Evolutionary conservation across 805 yeast species (phyloP).

Genomic region (Brettanomyces sp.): DNA sequence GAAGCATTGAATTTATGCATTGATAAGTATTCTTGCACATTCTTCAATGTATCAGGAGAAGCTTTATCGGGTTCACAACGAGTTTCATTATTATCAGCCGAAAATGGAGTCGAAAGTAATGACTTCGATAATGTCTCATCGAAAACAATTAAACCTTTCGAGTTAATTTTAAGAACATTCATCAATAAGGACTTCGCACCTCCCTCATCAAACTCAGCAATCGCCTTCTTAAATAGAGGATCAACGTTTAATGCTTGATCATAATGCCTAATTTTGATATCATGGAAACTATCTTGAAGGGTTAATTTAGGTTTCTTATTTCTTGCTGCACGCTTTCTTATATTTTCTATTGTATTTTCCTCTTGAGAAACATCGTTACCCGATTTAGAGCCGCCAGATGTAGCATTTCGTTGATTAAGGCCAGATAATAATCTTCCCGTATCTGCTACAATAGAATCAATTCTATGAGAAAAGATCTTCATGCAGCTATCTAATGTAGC

Average conservation of each 20-base stretch:
- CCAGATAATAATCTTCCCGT: conserved; percentile 51
- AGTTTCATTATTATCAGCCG: no score
- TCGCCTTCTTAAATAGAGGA: conserved; percentile 65
- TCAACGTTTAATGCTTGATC: conserved; percentile 60
- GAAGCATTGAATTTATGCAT: background rate
- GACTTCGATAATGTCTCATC: conserved; percentile 38
- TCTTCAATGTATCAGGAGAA: background rate
- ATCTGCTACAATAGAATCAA: conserved; percentile 30
- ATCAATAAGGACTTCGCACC: conserved; percentile 65
- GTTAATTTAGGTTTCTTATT: conserved; percentile 17
- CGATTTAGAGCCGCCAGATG: background rate
- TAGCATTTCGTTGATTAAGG: conserved; percentile 25
- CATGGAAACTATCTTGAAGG: conserved; percentile 27
- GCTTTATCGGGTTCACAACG: background rate
- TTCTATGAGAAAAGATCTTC: conserved; percentile 38
- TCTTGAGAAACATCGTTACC: conserved; percentile 13
- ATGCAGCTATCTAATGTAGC: conserved; percentile 49
- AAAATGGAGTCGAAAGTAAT: background rate
- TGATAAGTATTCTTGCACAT: background rate
- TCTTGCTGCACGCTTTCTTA: conserved; percentile 6
- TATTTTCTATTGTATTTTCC: conserved; percentile 14
- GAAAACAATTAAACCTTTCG: conserved; percentile 48
- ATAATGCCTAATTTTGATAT: conserved; percentile 42
- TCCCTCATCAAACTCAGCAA: conserved; percentile 76
- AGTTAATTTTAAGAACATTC: conserved; percentile 46